phyloP scores from a whole-genome alignment of 345 rosid genomes.

The Bruguiera sexangula region DNA sequence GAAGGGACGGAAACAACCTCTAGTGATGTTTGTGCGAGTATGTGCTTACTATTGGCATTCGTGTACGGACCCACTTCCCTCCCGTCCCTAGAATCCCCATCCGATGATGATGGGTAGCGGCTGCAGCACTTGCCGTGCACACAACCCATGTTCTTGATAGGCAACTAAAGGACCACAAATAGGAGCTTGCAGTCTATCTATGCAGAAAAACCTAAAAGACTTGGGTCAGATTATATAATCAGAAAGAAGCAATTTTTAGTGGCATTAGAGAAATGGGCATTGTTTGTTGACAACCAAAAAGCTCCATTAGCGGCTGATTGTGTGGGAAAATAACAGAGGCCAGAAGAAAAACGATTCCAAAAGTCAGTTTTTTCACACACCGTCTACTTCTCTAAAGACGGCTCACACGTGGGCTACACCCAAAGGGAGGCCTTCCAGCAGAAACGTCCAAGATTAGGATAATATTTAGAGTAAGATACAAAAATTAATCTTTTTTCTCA shows the following conservation, averaged over 20 bases:
- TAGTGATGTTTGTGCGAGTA: conserved; percentile 54
- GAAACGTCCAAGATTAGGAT: conserved; percentile 11
- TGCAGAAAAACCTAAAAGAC: conserved; percentile 28
- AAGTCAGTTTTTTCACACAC: background rate
- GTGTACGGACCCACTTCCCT: conserved; percentile 22
- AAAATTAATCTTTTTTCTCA: background rate
- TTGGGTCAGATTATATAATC: background rate
- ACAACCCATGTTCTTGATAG: conserved; percentile 63
- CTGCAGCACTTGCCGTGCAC: conserved; percentile 78
- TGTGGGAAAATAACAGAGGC: conserved; percentile 22
- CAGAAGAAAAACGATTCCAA: conserved; percentile 21
- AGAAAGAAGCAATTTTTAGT: conserved; percentile 12
- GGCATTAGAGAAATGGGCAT: conserved; percentile 22
- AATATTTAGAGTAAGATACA: background rate
- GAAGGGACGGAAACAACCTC: conserved; percentile 63
- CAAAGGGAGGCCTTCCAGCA: conserved; percentile 8
- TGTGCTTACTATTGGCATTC: conserved; percentile 33
- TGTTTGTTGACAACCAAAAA: conserved; percentile 25
- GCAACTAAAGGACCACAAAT: conserved; percentile 10
- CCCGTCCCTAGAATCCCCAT: conserved; percentile 42
- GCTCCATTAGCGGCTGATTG: conserved; percentile 20
- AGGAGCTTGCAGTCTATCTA: conserved; percentile 12
- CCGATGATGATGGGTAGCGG: conserved; percentile 58
- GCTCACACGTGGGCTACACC: conserved; percentile 2
- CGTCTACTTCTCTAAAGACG: background rate